Evolutionary conservation across 2,329 filamentous ascomycete species (phyloP), one percentile per base, ranked within the genome.

Genomic region (Gliomastix tumulicola): DNA sequence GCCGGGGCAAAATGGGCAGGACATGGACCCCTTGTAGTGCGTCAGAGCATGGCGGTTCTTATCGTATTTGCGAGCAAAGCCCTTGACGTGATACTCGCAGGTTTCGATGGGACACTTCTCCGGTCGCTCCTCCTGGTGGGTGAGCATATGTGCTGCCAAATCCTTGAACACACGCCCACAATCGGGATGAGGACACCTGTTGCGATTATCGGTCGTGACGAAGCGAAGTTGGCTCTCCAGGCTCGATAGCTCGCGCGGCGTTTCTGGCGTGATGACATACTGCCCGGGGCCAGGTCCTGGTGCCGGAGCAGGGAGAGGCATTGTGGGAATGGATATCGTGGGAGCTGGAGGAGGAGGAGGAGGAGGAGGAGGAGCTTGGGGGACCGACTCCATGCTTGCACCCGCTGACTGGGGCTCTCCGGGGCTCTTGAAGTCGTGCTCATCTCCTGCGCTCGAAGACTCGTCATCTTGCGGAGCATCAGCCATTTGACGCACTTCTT

Each of bases 1-100:
- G 5, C 88, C 88, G 0, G 89, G 88, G 48, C 92, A 97, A 61
- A 97, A 97, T 6, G 89, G 89, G 52, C 92, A 98, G 7, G 95
- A 84, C 88, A 97, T 96, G 12, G 88, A 96, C 8, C 90, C 90
- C 60, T 95, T 94, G 69, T 97, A 98, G 56, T 97, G 92, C 4
- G 90, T 97, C 44, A 97, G 65, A 2, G 90, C 94, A 56, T 98
- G 92, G 11, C 92, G 72, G 59, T 97, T 97, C 71, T 96, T 96
- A 66, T 97, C 92, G 56, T 97, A 98, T 60, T 97, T 97, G 42
- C 90, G 76, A 4, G 90, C 90, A 53, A 97, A 97, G 0, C 90
- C 90, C 59, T 96, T 97, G 48, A 76, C 74, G 60, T 96, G 85
- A 56, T 96, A 97, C 51, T 96, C 88, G 67, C 90, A 97, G 3